phyloP scores from a whole-genome alignment of 805 yeast genomes.

The Yamadazyma endophytica region DNA sequence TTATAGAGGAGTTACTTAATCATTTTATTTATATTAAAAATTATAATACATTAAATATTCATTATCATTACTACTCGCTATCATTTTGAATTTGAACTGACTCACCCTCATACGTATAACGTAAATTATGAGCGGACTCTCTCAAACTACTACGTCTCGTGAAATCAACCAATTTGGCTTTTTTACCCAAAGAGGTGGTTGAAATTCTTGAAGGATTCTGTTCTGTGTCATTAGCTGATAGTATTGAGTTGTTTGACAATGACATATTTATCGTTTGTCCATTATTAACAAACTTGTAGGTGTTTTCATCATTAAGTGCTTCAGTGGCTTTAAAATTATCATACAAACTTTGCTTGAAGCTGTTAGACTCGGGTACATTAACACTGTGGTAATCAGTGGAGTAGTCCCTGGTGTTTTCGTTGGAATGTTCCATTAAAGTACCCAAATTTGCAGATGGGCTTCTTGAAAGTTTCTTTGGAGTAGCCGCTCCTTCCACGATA shows the following conservation, averaged over 20 bases:
- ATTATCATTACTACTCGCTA: too few species aligned
- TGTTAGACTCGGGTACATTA: constrained; percentile 1
- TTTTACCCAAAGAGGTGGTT: constrained; percentile 16
- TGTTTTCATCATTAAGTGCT: constrained; percentile 1
- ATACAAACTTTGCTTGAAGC: constrained; percentile 12
- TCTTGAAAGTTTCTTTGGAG: constrained; percentile 15
- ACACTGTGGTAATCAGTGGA: constrained; percentile 6
- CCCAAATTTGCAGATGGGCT: constrained; percentile 24
- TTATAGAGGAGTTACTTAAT: neutral
- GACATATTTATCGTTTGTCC: constrained; percentile 11
- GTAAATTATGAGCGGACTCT: constrained; percentile 34
- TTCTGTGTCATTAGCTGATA: constrained; percentile 11
- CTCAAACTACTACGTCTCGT: constrained; percentile 41
- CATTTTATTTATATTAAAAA: neutral
- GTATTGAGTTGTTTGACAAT: constrained; percentile 19
- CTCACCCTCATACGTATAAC: constrained; percentile 26
- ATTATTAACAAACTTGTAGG: constrained; percentile 11
- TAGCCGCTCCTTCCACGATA: constrained; percentile 20
- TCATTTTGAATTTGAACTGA: constrained; percentile 30
- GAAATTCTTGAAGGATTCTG: constrained; percentile 11
- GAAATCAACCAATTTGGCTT: constrained; percentile 45
- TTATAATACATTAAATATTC: constrained; percentile 11
- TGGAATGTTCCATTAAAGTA: constrained; percentile 24
- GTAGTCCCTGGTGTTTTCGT: constrained; percentile 14
- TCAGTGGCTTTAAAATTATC: constrained; percentile 29